A percentile compares a stretch with the other conserved stretches of the same genome.
These are phyloP conservation scores for Tagetes erecta DNA, from an alignment of 129 eudicot species.

Conservation along the genomic window DNA sequence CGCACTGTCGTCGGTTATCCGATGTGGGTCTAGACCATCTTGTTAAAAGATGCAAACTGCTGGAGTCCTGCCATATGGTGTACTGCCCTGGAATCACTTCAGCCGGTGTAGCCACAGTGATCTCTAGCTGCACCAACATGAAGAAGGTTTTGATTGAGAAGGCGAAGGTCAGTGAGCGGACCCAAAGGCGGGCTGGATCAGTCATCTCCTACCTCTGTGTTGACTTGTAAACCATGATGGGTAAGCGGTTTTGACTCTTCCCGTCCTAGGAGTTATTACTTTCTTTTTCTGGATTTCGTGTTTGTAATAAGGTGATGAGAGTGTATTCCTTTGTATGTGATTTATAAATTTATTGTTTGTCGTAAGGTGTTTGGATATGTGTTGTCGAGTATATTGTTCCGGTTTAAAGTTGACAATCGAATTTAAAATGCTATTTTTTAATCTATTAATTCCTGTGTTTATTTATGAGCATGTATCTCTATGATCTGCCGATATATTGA, in stretches of 20 bases:
- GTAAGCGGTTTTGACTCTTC: background rate
- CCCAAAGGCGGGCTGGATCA: conserved; percentile 80
- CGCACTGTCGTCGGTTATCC: conserved; percentile 84
- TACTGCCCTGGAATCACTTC: conserved; percentile 77
- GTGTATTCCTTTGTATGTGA: conserved; percentile 16
- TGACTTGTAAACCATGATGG: conserved; percentile 45
- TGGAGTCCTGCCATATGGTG: conserved; percentile 88
- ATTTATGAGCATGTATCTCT: no score
- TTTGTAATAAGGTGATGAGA: conserved; percentile 18
- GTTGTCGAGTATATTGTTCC: background rate
- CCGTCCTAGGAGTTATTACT: background rate
- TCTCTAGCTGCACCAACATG: conserved; percentile 64
- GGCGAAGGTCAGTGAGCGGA: conserved; percentile 76
- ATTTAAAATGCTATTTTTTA: background rate
- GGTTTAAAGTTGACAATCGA: background rate
- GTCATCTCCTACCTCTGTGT: conserved; percentile 82
- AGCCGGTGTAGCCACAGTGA: conserved; percentile 80
- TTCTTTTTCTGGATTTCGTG: background rate
- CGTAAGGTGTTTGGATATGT: background rate
- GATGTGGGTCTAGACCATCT: conserved; percentile 71
- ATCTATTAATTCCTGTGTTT: background rate
- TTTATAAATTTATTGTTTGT: background rate
- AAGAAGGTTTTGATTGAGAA: conserved; percentile 85
- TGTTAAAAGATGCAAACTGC: conserved; percentile 50
- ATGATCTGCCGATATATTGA: no score